Evolutionary conservation across 1,139 yeast genomes (phyloP).

Genomic region (Zhuliangozyma parablackwelliae): DNA sequence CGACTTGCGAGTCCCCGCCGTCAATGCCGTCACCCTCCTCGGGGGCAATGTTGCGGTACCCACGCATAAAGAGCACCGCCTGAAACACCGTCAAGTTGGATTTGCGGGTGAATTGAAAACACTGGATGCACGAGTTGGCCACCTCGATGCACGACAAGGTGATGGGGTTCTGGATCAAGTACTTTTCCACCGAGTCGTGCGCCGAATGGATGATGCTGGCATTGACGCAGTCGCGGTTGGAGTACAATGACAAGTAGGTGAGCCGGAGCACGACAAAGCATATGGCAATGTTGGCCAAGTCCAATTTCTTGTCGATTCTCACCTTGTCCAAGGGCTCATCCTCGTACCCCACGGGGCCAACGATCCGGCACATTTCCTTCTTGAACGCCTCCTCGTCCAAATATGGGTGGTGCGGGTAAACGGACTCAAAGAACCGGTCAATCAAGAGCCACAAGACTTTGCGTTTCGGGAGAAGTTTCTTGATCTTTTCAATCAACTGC

Average conservation of each 20-base stretch:
- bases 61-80: constrained; percentile 36
- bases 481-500: constrained; percentile 22
- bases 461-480: constrained; percentile 23
- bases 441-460: constrained; percentile 23
- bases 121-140: constrained; percentile 25
- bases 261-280: constrained; percentile 25
- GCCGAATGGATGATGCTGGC: constrained; percentile 15
- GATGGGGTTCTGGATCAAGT: constrained; percentile 23
- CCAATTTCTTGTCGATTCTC: constrained; percentile 23
- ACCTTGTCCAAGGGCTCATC: constrained; percentile 11
- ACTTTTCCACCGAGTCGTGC: constrained; percentile 16
- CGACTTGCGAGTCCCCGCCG: constrained; percentile 38
- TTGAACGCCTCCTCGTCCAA: constrained; percentile 23
- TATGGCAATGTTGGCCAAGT: constrained; percentile 28
- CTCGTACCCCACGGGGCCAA: constrained; percentile 22
- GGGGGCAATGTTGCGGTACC: constrained; percentile 44
- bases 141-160: constrained; percentile 21
- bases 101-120: constrained; percentile 20
- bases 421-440: constrained; percentile 19
- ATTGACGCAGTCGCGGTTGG: constrained; percentile 26
- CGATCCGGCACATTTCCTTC: constrained; percentile 14
- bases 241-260: constrained; percentile 26
- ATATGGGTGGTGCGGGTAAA: constrained; percentile 27
- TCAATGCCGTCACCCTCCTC: constrained; percentile 47
- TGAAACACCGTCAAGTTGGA: constrained; percentile 23